Conservation (phyloP, 371 early-diverging fungal genomes). For the Rhizopus stolonifer region DNA sequence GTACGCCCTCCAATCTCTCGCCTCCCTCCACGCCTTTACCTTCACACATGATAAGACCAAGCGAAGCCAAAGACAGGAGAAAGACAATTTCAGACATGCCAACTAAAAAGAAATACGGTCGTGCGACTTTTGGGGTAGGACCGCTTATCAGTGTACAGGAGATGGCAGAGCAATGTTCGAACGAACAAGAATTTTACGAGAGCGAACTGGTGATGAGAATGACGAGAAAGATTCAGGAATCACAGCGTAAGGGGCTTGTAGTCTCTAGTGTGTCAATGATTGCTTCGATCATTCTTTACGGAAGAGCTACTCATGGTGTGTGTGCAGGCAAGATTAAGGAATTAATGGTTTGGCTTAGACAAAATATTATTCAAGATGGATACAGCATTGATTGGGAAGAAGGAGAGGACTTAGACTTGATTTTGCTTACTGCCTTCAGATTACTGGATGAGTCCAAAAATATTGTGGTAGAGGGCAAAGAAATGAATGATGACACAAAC, state of each 20-base stretch:
- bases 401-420: constrained; percentile 45
- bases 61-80: constrained; percentile 47
- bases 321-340: constrained; percentile 49
- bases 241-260: constrained; percentile 41
- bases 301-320: constrained; percentile 48
- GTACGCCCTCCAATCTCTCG: constrained; percentile 10
- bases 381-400: constrained; percentile 46
- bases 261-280: constrained; percentile 42
- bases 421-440: constrained; percentile 40
- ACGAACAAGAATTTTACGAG: constrained; percentile 19
- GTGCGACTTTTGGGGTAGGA: constrained; percentile 44
- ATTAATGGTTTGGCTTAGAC: constrained; percentile 41
- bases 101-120: constrained; percentile 32
- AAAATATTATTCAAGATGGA: constrained; percentile 27
- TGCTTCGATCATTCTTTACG: constrained; percentile 43
- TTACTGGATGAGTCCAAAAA: constrained; percentile 45
- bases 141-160: constrained; percentile 45
- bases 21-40: background rate
- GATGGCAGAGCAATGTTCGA: constrained; percentile 25
- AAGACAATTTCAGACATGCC: constrained; percentile 25
- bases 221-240: constrained; percentile 34
- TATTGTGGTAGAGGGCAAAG: constrained; percentile 48
- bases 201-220: constrained; percentile 27
- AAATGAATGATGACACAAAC: constrained; percentile 49
- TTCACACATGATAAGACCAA: constrained; percentile 28